Evolutionary conservation across 257 asterid species (phyloP), one percentile per base, ranked within the genome.

Genomic region (Nicotiana sylvestris): DNA sequence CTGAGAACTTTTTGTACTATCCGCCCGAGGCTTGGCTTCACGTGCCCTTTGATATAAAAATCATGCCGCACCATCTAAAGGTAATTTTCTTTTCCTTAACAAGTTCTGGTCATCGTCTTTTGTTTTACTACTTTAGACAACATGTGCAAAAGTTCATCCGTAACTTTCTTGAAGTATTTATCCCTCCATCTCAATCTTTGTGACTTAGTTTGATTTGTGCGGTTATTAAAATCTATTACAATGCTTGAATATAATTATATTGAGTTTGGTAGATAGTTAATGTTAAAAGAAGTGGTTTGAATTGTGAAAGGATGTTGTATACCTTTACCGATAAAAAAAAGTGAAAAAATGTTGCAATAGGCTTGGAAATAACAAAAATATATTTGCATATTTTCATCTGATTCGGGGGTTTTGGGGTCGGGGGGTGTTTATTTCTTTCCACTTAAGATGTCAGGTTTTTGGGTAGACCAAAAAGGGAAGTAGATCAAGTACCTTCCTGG

Each of bases 61-160:
- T 96, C 88, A 90, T 96, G 99, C 99, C 99, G 16, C 99, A 96
- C 89, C 98, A 96, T 30, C 89, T 96, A 77, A 96, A 91, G 98
- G 99, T 96, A 92, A 13, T 81, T 67, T 84, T 66, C 6, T 25
- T 64, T 84, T 43, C 68, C 62, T 43, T 76, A 67, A 51, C 18
- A 32, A 9, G n/a, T 61, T 86, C 74, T 51, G 9, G 5, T 16
- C 65, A 51, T 76, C 21, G 80, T 8, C 64, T 27, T 6, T 46
- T 16, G 1, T 27, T 12, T 32, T 15, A 76, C 64, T 76, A 16
- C 29, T 76, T 25, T 76, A 49, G 43, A 49, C 2, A 74, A 74
- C 62, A 17, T 27, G 37, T 46, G 21, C 57, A 46, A 6, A 5
- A 51, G 27, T 74, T 7, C 43, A 27, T 74, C 62, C 15, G 49